These are phyloP conservation scores for Rhipidocladum racemiflorum DNA, from an alignment of 176 grass and related monocot genomes.

Conservation along the genomic window DNA sequence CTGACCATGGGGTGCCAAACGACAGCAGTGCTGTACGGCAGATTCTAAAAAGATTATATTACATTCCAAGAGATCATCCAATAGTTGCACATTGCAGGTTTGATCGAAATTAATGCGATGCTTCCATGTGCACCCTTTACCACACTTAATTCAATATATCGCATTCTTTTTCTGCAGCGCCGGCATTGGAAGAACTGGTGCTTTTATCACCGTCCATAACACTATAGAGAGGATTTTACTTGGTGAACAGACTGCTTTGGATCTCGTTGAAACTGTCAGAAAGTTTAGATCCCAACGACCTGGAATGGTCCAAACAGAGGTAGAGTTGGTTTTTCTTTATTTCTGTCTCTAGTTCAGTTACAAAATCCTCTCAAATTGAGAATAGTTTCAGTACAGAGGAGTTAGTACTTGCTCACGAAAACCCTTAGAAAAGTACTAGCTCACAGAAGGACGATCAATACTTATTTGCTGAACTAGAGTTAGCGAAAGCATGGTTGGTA, in stretches of 20 bases:
- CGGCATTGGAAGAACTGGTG: slow-evolving; percentile 91
- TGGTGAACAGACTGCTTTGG: slow-evolving; percentile 50
- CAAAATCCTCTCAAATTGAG: background rate
- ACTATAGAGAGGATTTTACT: slow-evolving; percentile 74
- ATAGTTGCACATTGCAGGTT: slow-evolving; percentile 98
- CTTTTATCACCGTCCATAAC: slow-evolving; percentile 76
- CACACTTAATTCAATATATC: slow-evolving; percentile 6
- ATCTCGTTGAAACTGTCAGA: slow-evolving; percentile 57
- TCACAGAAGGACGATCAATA: background rate
- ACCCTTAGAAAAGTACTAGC: background rate
- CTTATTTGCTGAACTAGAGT: background rate
- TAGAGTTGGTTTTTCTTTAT: slow-evolving; percentile 19
- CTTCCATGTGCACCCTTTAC: background rate
- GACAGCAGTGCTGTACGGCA: slow-evolving; percentile 45
- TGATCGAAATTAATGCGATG: slow-evolving; percentile 7
- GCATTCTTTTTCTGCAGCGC: slow-evolving; percentile 56
- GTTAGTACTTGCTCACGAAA: background rate
- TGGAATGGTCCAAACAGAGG: slow-evolving; percentile 82
- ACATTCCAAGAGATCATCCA: slow-evolving; percentile 38
- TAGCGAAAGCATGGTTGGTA: background rate
- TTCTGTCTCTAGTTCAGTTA: background rate
- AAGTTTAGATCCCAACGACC: slow-evolving; percentile 66
- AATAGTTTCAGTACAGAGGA: background rate
- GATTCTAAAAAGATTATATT: slow-evolving; percentile 62
- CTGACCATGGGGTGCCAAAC: slow-evolving; percentile 84